A percentile compares a stretch with the other conserved stretches of the same genome.
These are phyloP conservation scores for Aplosporella prunicola DNA, from an alignment of 2,329 filamentous ascomycete species.

Conservation along the genomic window DNA sequence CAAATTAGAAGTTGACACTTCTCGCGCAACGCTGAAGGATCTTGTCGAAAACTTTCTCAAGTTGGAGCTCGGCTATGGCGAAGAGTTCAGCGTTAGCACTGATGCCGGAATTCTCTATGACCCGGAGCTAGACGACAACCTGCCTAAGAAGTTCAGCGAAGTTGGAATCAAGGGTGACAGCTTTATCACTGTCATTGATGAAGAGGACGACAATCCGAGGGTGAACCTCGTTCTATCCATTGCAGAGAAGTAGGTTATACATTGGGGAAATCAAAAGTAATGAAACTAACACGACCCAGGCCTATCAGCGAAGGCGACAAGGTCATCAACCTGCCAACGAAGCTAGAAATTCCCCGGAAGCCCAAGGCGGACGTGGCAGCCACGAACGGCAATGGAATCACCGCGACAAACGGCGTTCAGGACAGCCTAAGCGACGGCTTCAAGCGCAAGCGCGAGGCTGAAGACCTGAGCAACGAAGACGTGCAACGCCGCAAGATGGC, in stretches of 20 bases:
- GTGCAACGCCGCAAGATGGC: constrained; percentile 29
- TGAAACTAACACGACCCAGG: constrained; percentile 11
- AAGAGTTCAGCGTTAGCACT: constrained; percentile 70
- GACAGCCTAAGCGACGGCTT: too few relatives aligned
- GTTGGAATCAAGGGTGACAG: constrained; percentile 64
- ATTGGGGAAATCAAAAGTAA: too few relatives aligned
- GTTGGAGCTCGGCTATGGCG: constrained; percentile 62
- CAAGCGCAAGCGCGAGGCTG: constrained; percentile 38
- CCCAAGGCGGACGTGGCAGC: constrained; percentile 25
- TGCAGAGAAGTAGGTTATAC: constrained; percentile 46
- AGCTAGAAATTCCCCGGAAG: constrained; percentile 39
- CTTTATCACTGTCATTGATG: constrained; percentile 75
- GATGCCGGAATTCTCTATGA: constrained; percentile 78
- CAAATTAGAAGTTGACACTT: constrained; percentile 57
- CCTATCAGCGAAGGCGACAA: constrained; percentile 35
- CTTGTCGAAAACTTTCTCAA: constrained; percentile 68
- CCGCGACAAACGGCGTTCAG: constrained; percentile 20
- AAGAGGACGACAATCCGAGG: constrained; percentile 66
- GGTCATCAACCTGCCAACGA: constrained; percentile 43
- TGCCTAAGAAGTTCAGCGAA: constrained; percentile 68
- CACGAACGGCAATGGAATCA: constrained; percentile 23
- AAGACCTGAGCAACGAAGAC: constrained; percentile 32
- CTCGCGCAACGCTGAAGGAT: constrained; percentile 65
- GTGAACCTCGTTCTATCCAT: constrained; percentile 72
- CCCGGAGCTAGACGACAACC: constrained; percentile 76